phyloP scores from a whole-genome alignment of 1,139 yeast genomes.

The Protomyces arabidopsidicola region DNA sequence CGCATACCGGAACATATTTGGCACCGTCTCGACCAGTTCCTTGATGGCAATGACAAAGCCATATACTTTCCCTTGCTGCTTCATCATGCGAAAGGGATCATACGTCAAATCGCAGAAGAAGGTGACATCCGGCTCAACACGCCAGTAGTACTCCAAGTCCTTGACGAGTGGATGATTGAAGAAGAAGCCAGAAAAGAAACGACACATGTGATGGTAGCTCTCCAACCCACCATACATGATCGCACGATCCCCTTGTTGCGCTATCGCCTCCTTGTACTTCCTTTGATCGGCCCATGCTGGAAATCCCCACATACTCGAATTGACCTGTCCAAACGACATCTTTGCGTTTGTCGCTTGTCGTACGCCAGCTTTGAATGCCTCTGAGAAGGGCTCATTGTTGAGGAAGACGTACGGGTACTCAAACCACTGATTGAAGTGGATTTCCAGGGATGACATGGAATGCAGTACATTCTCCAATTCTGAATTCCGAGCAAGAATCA shows the following conservation, averaged over 20 bases:
- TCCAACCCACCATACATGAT: conserved; percentile 75
- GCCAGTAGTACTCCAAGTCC: conserved; percentile 83
- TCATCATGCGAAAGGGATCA: conserved; percentile 85
- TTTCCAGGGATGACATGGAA: conserved; percentile 67
- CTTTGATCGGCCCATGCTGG: conserved; percentile 41
- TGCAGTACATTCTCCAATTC: conserved; percentile 66
- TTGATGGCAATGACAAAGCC: conserved; percentile 75
- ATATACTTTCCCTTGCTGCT: conserved; percentile 59
- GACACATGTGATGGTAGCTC: conserved; percentile 66
- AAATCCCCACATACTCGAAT: conserved; percentile 56
- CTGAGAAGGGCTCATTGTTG: conserved; percentile 68
- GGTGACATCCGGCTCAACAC: conserved; percentile 87
- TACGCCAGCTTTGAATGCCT: conserved; percentile 55
- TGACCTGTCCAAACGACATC: conserved; percentile 62
- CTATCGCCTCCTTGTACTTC: conserved; percentile 51
- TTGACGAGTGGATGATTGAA: conserved; percentile 63
- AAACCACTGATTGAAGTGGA: conserved; percentile 86
- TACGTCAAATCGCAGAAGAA: conserved; percentile 85
- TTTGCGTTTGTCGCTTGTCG: conserved; percentile 50
- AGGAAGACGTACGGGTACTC: conserved; percentile 84
- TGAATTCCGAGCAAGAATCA: conserved; percentile 72
- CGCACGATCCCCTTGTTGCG: conserved; percentile 71
- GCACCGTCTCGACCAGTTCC: conserved; percentile 74
- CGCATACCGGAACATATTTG: conserved; percentile 70
- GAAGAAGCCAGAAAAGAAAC: conserved; percentile 74